A percentile compares a stretch with the other conserved stretches of the same genome.
Conservation (phyloP, 345 rosid genomes). For the Bruguiera gymnorhiza region DNA sequence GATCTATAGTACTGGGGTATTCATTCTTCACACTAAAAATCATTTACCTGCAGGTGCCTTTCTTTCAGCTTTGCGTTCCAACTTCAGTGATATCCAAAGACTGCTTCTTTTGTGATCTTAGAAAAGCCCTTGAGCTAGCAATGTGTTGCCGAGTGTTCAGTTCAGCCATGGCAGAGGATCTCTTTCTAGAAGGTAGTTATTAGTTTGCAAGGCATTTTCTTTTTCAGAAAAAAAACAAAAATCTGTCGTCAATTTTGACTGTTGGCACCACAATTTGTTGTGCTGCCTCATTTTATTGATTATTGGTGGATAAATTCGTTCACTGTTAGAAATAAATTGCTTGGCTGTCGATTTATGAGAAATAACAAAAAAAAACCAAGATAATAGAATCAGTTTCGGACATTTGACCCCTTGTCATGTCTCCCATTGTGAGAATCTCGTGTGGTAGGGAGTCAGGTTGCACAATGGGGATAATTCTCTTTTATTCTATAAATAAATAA, state of each 20-base stretch:
- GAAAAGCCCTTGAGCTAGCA: constrained; percentile 4
- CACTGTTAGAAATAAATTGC: not conserved
- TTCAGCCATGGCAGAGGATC: not conserved
- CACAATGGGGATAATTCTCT: no score
- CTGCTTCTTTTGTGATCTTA: constrained; percentile 53
- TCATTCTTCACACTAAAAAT: not conserved
- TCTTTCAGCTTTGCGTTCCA: constrained; percentile 59
- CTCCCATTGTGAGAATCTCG: no score
- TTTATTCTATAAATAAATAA: no score
- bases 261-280: constrained; percentile 8
- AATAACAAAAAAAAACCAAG: no score
- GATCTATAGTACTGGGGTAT: not conserved
- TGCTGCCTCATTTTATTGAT: not conserved
- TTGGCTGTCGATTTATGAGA: not conserved
- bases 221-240: no score
- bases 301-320: not conserved
- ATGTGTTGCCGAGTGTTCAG: constrained; percentile 4
- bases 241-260: not conserved
- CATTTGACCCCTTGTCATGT: no score
- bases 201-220: not conserved
- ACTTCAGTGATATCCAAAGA: constrained; percentile 77
- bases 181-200: constrained; percentile 10
- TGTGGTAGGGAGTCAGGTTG: no score
- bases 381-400: no score
- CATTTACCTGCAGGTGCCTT: constrained; percentile 62